Conservation (phyloP, 148 eudicot genomes). For the Pharnaceum exiguum region DNA sequence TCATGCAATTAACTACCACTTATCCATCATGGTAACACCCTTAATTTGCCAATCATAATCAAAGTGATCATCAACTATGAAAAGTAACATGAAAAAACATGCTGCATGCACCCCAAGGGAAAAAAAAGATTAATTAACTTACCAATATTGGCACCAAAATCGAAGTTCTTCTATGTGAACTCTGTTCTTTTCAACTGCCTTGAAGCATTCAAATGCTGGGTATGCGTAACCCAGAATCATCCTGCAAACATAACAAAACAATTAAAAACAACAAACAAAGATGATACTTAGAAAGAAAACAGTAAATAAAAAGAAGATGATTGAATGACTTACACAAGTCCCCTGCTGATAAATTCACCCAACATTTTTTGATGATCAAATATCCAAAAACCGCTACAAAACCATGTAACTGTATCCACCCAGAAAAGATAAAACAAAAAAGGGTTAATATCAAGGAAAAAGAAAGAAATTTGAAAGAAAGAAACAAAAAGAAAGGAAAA, state of each 20-base stretch:
- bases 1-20: background rate
- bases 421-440: background rate
- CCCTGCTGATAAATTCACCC: constrained; percentile 63
- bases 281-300: background rate
- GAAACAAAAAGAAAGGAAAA: background rate
- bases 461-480: background rate
- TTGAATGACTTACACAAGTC: constrained; percentile 53
- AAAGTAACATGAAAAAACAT: background rate
- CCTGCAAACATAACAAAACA: constrained; percentile 22
- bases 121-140: background rate
- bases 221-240: constrained; percentile 84
- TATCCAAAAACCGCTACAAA: background rate
- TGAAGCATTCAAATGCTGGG: constrained; percentile 92
- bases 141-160: constrained; percentile 99
- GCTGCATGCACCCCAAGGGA: too few species aligned
- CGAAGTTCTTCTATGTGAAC: constrained; percentile 75
- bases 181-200: constrained; percentile 69
- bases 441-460: background rate
- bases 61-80: background rate
- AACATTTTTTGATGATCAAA: constrained; percentile 43
- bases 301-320: background rate
- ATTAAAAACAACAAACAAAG: background rate
- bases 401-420: background rate
- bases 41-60: too few species aligned
- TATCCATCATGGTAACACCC: too few species aligned